Base-by-base conservation (phyloP, 805 yeast species). In the Candida glaebosa region DNA sequence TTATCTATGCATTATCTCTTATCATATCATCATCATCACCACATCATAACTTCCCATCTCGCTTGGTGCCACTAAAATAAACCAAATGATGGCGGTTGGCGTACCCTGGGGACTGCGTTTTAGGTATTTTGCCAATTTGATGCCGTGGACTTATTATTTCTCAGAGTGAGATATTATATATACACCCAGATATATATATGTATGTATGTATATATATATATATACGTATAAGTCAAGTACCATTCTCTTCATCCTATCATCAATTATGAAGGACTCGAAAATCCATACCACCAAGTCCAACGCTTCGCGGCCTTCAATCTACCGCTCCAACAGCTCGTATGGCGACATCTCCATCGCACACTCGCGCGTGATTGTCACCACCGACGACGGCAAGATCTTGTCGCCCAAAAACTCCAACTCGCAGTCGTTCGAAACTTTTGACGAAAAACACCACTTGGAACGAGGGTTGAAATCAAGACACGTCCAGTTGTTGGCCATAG, bases 401-500 rank as follows among this genome's bases (percentile, higher is more conserved):
- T 52, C 58, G 9, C 50, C 58, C 5, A 40, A 47, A 15, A 39
- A 46, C 31, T 51, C 56, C n/a, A 41, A 46, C 10, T 34, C 41
- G 15, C 42, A 40, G 8, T 48, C 57, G 7, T 37, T 34, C 7
- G 57, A 51, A 33, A 41, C 51, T 3, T 54, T 53, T 17, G 48
- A 54, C 7, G 49, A 51, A 18, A 47, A 42, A 6, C 46, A 50
- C 12, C 49, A 65, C 4, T 60, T 68, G 51, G 68, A 68, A 41
- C 52, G 71, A 43, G 59, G 67, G 9, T 61, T 69, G 51, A 65
- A 65, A 47, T 49, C 64, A 34, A 62, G 71, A 56, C 89, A 83
- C 49, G 76, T 82, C 46, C 75, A 79, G 45, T 78, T 85, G 79
- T 83, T 87, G 53, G 88, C 95, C 31, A 71, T 87, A 41, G 93